Conservation (phyloP, 1,139 yeast species). For the Trichomonascaceae sp. region DNA sequence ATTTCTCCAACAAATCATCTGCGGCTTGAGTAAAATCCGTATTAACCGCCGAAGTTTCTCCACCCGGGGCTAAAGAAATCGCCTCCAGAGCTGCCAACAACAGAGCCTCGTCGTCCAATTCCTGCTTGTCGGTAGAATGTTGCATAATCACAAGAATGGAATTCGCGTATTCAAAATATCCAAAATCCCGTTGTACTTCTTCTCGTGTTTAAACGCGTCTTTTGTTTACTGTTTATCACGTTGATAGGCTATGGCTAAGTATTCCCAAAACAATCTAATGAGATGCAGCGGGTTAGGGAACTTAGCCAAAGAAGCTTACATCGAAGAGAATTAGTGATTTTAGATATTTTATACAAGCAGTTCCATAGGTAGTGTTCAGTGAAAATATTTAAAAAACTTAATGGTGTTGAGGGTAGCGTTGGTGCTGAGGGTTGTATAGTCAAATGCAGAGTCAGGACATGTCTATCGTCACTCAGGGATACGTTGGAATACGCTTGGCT, state of each 20-base stretch:
- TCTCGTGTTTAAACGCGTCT: neutral
- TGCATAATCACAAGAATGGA: neutral
- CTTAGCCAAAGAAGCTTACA: no score
- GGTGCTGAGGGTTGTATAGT: no score
- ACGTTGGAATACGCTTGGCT: neutral
- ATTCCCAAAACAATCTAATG: neutral
- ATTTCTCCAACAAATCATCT: neutral
- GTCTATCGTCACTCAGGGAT: no score
- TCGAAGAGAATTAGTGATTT: no score
- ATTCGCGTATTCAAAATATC: neutral
- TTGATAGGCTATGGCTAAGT: neutral
- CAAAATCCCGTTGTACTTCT: neutral
- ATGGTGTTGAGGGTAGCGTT: no score
- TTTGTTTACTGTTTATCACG: neutral
- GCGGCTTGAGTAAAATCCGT: neutral
- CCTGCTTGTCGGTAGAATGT: neutral
- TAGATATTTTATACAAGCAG: no score
- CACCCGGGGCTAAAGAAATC: neutral
- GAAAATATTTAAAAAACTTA: no score
- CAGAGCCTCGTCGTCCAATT: conserved; percentile 3
- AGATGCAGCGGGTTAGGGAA: neutral
- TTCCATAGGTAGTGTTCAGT: no score
- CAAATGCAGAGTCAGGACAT: no score
- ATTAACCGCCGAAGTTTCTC: neutral
- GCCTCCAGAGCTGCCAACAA: conserved; percentile 6